Percentiles rank a stretch among this genome's conserved stretches.
Conservation (phyloP, 2,329 filamentous ascomycete species). For the Epichloe festucae region DNA sequence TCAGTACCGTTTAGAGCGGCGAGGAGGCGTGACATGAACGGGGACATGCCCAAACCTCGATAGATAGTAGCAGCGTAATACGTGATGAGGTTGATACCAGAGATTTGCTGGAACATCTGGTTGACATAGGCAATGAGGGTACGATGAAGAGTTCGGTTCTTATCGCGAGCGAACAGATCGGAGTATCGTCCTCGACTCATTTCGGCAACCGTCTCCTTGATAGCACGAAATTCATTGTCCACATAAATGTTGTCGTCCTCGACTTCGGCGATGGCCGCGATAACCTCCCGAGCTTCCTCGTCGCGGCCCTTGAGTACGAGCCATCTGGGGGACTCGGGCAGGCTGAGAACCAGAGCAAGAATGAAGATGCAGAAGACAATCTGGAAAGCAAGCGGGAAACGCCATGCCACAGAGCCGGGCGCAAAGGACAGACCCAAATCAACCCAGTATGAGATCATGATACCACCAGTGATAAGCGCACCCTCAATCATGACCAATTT, state of each 20-base stretch:
- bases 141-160: conserved; percentile 44
- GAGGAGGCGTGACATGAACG: conserved; percentile 44
- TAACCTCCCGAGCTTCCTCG: conserved; percentile 33
- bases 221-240: conserved; percentile 43
- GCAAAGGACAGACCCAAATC: conserved; percentile 44
- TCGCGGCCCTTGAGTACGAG: conserved; percentile 32
- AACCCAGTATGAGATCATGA: conserved; percentile 48
- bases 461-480: conserved; percentile 42
- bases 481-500: conserved; percentile 49
- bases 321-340: conserved; percentile 42
- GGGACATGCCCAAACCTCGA: conserved; percentile 36
- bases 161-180: conserved; percentile 43
- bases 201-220: conserved; percentile 57
- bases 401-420: conserved; percentile 30
- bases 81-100: conserved; percentile 49
- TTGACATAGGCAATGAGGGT: conserved; percentile 48
- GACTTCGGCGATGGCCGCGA: conserved; percentile 40
- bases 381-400: conserved; percentile 45
- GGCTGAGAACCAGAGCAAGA: conserved; percentile 34
- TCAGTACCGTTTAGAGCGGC: conserved; percentile 32
- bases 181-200: conserved; percentile 46
- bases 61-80: conserved; percentile 52
- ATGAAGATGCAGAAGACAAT: conserved; percentile 47
- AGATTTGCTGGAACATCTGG: conserved; percentile 54
- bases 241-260: conserved; percentile 45